Conservation (phyloP, 257 asterid genomes). For the Haberlea rhodopensis region DNA sequence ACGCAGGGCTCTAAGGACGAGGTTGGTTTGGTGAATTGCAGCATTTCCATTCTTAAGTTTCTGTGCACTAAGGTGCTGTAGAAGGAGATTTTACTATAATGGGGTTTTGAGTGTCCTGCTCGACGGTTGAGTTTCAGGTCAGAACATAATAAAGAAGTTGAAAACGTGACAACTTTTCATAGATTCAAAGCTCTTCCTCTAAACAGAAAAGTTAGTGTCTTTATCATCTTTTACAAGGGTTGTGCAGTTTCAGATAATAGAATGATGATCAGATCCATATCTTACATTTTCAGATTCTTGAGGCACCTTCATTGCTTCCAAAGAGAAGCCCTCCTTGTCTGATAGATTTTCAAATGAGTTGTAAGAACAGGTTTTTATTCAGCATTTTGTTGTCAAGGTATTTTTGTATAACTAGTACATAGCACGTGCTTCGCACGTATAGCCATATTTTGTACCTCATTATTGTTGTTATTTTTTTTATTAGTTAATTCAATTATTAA, state of each 20-base stretch:
- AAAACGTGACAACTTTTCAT: conserved; percentile 42
- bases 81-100: conserved; percentile 3
- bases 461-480: no score
- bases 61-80: conserved; percentile 1
- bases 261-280: conserved; percentile 25
- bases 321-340: conserved; percentile 66
- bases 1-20: conserved; percentile 65
- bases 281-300: conserved; percentile 61
- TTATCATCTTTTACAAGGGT: conserved; percentile 1
- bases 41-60: conserved; percentile 14
- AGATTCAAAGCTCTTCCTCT: conserved; percentile 90
- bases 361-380: background rate
- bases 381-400: background rate
- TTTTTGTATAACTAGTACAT: no score
- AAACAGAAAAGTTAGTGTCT: conserved; percentile 69
- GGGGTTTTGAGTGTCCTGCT: conserved; percentile 16
- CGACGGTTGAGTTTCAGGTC: conserved; percentile 46
- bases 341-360: conserved; percentile 75
- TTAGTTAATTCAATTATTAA: no score
- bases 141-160: conserved; percentile 48
- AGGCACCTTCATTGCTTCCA: conserved; percentile 70
- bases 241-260: conserved; percentile 20
- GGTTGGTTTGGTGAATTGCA: conserved; percentile 36
- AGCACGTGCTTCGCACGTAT: no score
- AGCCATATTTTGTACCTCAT: background rate